phyloP scores from a whole-genome alignment of 495 filamentous ascomycete genomes.

The Tirmania nivea region DNA sequence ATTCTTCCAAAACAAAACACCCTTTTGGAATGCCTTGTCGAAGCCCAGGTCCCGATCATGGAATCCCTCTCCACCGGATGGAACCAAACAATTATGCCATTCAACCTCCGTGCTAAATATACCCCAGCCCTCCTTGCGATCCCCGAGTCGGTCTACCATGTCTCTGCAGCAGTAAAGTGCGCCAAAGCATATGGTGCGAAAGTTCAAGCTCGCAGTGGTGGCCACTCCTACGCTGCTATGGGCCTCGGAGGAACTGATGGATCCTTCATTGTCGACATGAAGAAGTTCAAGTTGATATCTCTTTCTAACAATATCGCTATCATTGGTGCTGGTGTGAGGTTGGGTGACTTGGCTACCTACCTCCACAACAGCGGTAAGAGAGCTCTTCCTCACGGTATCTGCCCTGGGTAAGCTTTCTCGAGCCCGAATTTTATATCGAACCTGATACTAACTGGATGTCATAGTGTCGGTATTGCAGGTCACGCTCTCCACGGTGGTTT shows the following conservation, averaged over 20 bases:
- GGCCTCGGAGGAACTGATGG: conserved; percentile 31
- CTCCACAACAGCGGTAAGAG: conserved; percentile 40
- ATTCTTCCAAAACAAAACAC: too few relatives aligned
- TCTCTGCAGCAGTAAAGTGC: conserved; percentile 38
- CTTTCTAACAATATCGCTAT: conserved; percentile 33
- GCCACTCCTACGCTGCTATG: conserved; percentile 49
- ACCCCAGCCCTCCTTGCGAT: conserved; percentile 39
- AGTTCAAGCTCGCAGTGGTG: conserved; percentile 49
- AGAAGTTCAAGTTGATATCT: conserved; percentile 31
- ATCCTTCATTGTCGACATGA: conserved; percentile 35
- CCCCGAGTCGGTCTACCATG: conserved; percentile 34
- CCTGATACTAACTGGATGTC: background rate
- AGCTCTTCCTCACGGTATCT: conserved; percentile 46
- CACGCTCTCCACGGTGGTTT: conserved; percentile 53
- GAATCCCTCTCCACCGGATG: background rate
- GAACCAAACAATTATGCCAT: conserved; percentile 22
- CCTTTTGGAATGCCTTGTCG: too few relatives aligned
- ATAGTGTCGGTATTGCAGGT: conserved; percentile 44
- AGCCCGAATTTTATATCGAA: conserved; percentile 1
- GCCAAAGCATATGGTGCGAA: conserved; percentile 31
- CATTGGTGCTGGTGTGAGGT: conserved; percentile 40
- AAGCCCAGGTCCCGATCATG: background rate
- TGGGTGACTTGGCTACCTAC: conserved; percentile 36
- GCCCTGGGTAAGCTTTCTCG: conserved; percentile 21
- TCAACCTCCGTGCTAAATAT: conserved; percentile 42